A percentile compares a stretch with the other conserved stretches of the same genome.
Evolutionary conservation across 2,329 filamentous ascomycete species (phyloP).

Genomic region (Sporothrix euskadiensis): DNA sequence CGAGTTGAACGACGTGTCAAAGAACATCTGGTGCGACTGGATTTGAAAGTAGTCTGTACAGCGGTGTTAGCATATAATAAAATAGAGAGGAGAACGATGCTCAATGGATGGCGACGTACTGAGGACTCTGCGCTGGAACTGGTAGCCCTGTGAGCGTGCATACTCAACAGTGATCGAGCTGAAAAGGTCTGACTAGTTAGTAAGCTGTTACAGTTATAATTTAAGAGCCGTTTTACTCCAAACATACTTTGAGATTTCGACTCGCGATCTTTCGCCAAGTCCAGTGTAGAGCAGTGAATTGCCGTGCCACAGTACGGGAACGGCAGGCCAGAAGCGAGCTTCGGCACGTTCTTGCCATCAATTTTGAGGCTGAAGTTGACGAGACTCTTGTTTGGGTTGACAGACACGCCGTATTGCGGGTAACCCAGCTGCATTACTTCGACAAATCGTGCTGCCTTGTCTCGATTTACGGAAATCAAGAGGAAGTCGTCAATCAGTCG

Average conservation of each 20-base stretch:
- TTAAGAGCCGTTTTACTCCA: not conserved
- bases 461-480: slow-evolving; percentile 71
- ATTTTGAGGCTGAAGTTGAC: slow-evolving; percentile 75
- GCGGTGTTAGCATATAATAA: not conserved
- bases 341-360: slow-evolving; percentile 53
- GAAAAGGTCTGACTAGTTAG: slow-evolving; percentile 50
- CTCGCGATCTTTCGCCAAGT: slow-evolving; percentile 69
- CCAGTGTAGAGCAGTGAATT: slow-evolving; percentile 73
- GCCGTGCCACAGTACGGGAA: slow-evolving; percentile 89
- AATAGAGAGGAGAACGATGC: not conserved
- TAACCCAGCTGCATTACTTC: slow-evolving; percentile 77
- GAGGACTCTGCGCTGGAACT: slow-evolving; percentile 77
- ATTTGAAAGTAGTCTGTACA: slow-evolving; percentile 68
- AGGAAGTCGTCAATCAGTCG: slow-evolving; percentile 92
- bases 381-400: slow-evolving; percentile 77
- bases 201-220: not conserved
- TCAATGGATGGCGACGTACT: slow-evolving; percentile 48
- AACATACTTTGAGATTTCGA: slow-evolving; percentile 52
- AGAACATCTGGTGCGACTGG: slow-evolving; percentile 80
- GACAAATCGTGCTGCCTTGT: slow-evolving; percentile 71
- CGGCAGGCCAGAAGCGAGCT: slow-evolving; percentile 42
- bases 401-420: slow-evolving; percentile 74
- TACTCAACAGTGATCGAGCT: slow-evolving; percentile 79
- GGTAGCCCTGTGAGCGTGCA: slow-evolving; percentile 68
- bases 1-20: slow-evolving; percentile 77